Base-by-base conservation (phyloP, 805 yeast genomes). In the Candida glaebosa region DNA sequence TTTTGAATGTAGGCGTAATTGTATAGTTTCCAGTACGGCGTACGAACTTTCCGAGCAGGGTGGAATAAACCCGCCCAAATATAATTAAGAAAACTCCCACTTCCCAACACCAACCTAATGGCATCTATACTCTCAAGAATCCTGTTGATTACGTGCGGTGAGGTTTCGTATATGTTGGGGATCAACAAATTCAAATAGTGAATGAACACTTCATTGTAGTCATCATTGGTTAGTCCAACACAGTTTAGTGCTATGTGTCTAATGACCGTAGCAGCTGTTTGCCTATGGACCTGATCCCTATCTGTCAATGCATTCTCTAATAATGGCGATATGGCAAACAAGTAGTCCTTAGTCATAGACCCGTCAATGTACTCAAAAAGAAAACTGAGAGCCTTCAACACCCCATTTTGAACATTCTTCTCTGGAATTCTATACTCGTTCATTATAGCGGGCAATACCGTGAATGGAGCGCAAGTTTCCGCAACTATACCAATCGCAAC, bases 401-500 rank as follows among this genome's bases (percentile, higher is more conserved):
- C 88, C 70, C 98, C 98, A 60, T 93, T 90, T 61, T 91, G 98
- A 5, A 93, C 96, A 54, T 90, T 89, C 37, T 81, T 79, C 46
- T 90, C 97, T 0, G 96, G 96, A 2, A 87, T 84, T 41, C 95
- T 73, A 59, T 91, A 93, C 61, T 93, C 99, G 61, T 91, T 89
- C 95, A 93, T 86, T 38, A 93, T 67, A 0, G 96, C 95, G 0
- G 99, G 99, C 6, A 93, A 61, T 0, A 91, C 95, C 0, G 97
- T 87, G 62, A 86, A 93, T 0, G 98, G 96, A 0, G 87, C 79
- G 61, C 98, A 93, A 0, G 85, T 81, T 44, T 90, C 93, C 0
- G 98, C 98, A 6, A 93, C 95, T 51, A 93, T 89, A 28, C 96
- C 99, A 49, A 93, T 87, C 0, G 99, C 99, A 31, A 93, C 97